phyloP scores from a whole-genome alignment of 2,329 filamentous ascomycete species.

The Ustilaginoidea virens region DNA sequence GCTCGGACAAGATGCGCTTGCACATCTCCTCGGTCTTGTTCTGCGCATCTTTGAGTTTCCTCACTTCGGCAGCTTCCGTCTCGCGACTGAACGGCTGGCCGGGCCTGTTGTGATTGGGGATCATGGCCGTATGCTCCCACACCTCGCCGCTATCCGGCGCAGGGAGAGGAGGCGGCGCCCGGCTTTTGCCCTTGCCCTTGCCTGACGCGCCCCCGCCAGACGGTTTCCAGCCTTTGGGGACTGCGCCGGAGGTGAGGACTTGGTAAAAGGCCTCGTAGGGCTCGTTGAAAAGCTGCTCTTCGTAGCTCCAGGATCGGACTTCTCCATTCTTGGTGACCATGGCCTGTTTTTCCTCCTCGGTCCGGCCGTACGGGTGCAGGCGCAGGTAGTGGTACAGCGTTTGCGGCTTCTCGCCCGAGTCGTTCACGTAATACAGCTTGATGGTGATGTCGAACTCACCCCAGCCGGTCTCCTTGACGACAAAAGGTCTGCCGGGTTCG shows the following conservation, averaged over 20 bases:
- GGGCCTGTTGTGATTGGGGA: constrained; percentile 51
- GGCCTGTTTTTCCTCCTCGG: constrained; percentile 53
- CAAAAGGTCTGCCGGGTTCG: constrained; percentile 52
- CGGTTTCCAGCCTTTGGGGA: constrained; percentile 28
- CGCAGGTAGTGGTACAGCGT: constrained; percentile 89
- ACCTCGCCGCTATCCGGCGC: constrained; percentile 30
- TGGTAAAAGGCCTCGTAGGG: constrained; percentile 88
- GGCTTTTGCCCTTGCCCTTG: constrained; percentile 33
- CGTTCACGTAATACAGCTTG: constrained; percentile 81
- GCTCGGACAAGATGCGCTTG: constrained; percentile 40
- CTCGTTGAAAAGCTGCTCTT: constrained; percentile 95
- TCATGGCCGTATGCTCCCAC: constrained; percentile 56
- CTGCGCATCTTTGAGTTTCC: constrained; percentile 46
- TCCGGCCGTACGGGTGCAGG: constrained; percentile 77
- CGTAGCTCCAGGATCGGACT: constrained; percentile 69
- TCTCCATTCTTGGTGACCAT: constrained; percentile 43
- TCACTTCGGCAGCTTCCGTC: constrained; percentile 49
- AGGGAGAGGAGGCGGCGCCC: constrained; percentile 22
- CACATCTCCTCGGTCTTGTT: constrained; percentile 46
- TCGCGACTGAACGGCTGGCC: constrained; percentile 60
- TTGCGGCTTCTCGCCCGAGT: constrained; percentile 83
- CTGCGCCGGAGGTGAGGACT: constrained; percentile 60
- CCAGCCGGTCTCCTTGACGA: constrained; percentile 88
- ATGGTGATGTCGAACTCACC: constrained; percentile 96
- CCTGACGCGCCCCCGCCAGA: constrained; percentile 32